Conservation (phyloP, 2,329 filamentous ascomycete genomes). For the Rhytidhysteron rufulum region DNA sequence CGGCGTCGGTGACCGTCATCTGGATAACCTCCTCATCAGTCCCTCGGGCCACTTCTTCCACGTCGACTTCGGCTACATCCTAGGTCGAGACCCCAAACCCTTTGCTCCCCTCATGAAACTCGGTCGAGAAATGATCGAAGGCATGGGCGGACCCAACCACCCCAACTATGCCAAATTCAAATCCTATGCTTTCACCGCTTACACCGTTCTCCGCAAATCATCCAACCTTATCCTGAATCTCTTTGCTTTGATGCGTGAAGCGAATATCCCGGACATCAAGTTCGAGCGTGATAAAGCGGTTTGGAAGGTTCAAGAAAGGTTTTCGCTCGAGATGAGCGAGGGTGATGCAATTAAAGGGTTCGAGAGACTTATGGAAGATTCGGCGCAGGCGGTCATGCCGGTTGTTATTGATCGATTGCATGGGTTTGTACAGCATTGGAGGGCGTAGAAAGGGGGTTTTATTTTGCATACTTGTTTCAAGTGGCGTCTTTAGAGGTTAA, state of each 20-base stretch:
- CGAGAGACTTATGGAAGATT: conserved; percentile 86
- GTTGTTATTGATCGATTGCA: conserved; percentile 94
- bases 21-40: conserved; percentile 89
- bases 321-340: conserved; percentile 86
- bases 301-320: conserved; percentile 89
- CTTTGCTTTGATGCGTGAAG: conserved; percentile 95
- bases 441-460: conserved; percentile 54
- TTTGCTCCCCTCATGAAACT: conserved; percentile 98
- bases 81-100: conserved; percentile 93
- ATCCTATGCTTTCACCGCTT: conserved; percentile 93
- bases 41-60: conserved; percentile 96
- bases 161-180: conserved; percentile 86
- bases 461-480: too few relatives aligned
- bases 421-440: conserved; percentile 87
- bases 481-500: too few relatives aligned
- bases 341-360: conserved; percentile 88
- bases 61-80: conserved; percentile 96
- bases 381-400: conserved; percentile 76
- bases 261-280: conserved; percentile 92
- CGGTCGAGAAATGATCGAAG: conserved; percentile 96
- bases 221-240: conserved; percentile 90
- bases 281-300: conserved; percentile 92
- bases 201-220: conserved; percentile 85
- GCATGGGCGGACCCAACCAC: conserved; percentile 83
- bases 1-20: conserved; percentile 90